Base-by-base conservation (phyloP, 225 moss, liverwort and hornwort genomes). In the Pleurozium schreberi region DNA sequence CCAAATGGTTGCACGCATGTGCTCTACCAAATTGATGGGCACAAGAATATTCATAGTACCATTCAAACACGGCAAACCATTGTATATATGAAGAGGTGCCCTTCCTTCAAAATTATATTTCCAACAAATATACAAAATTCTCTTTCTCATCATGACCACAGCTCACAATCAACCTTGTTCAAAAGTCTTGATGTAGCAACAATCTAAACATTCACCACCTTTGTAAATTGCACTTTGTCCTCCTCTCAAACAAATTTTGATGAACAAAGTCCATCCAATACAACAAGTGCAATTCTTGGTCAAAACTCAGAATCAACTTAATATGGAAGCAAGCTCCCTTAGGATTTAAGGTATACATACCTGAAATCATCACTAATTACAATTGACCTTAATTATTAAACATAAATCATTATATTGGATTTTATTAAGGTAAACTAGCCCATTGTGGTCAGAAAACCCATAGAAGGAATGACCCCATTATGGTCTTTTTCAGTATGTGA, bases 41-140 rank as follows among this genome's bases (percentile, higher is more conserved):
- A 6, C 36, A 66, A 10, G 66, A 66, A 66, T 5, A 66, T n/a
- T n/a, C n/a, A n/a, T n/a, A n/a, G n/a, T 66, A 66, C 11, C 20
- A 66, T 68, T 68, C 22, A 68, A n/a, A 68, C 12, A n/a, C 4
- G 1, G 0, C 21, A 68, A 21, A 0, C 22, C 6, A 68, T 0
- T 33, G 7, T 21, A 6, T 22, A 4, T n/a, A n/a, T 6, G 20
- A n/a, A n/a, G n/a, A 21, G 1, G 11, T 65, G 5, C 3, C 18
- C 18, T 34, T 34, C 22, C 22, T 68, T n/a, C 22, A 68, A 68
- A n/a, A 38, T 67, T 66, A 66, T 66, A 36, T n/a, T n/a, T 22
- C 1, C 22, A 22, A 12, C 11, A n/a, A 2, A 22, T 68, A 20
- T 23, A n/a, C 67, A n/a, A 68, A 68, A n/a, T n/a, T n/a, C 12